Evolutionary conservation across 2,329 filamentous ascomycete genomes (phyloP).

Genomic region (Colletotrichum tropicale): DNA sequence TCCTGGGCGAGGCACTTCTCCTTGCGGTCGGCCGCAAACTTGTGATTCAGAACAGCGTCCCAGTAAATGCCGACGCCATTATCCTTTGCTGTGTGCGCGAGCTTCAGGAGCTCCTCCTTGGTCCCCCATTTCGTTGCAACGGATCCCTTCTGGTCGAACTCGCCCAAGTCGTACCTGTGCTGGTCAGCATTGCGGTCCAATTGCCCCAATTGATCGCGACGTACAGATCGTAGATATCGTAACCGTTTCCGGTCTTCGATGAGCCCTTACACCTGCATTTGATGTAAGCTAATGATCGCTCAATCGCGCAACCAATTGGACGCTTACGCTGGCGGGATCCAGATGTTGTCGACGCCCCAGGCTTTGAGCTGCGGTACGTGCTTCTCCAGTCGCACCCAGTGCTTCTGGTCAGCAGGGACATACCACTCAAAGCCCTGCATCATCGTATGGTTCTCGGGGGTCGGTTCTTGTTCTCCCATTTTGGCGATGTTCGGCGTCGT

Average conservation of each 20-base stretch:
- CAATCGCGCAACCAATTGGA: neutral
- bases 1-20: constrained; percentile 68
- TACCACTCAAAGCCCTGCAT: constrained; percentile 80
- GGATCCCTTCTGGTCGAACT: constrained; percentile 75
- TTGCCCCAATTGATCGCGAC: neutral
- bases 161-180: constrained; percentile 63
- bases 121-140: constrained; percentile 73
- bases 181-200: neutral
- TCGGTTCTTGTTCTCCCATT: constrained; percentile 21
- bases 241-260: constrained; percentile 67
- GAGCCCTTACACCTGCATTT: constrained; percentile 64
- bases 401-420: constrained; percentile 64
- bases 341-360: constrained; percentile 68
- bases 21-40: constrained; percentile 71
- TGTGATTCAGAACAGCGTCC: constrained; percentile 78
- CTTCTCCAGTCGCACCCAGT: constrained; percentile 65
- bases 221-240: constrained; percentile 72
- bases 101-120: constrained; percentile 62
- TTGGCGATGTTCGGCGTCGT: neutral
- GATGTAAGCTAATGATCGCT: neutral
- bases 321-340: constrained; percentile 67
- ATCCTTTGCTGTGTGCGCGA: constrained; percentile 58
- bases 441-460: constrained; percentile 58
- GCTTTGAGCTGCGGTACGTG: constrained; percentile 62
- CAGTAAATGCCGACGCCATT: constrained; percentile 67